Percentiles rank a stretch among this genome's conserved stretches.
Evolutionary conservation across 164 flowering plant genomes (phyloP).

Genomic region (Hamamelis virginiana): DNA sequence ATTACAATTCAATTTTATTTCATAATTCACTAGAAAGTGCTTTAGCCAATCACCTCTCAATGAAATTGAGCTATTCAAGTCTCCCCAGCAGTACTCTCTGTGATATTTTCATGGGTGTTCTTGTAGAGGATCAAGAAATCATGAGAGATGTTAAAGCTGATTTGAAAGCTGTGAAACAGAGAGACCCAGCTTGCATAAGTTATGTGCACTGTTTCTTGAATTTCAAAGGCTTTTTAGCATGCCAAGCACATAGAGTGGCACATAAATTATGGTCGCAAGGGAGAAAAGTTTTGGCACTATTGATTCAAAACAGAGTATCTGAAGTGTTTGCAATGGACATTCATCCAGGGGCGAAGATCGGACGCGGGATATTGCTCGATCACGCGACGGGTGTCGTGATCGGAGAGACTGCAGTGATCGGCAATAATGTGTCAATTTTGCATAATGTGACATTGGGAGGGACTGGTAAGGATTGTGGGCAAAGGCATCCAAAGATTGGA

Average conservation of each 20-base stretch:
- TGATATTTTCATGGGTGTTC: slow-evolving; percentile 47
- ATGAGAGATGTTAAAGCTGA: slow-evolving; percentile 41
- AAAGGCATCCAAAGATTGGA: slow-evolving; percentile 79
- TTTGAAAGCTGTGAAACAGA: slow-evolving; percentile 52
- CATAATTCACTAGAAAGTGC: slow-evolving; percentile 54
- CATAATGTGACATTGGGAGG: slow-evolving; percentile 82
- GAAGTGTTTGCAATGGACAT: slow-evolving; percentile 74
- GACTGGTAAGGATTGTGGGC: slow-evolving; percentile 66
- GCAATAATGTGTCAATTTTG: slow-evolving; percentile 68
- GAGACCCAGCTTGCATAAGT: slow-evolving; percentile 77
- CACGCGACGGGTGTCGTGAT: slow-evolving; percentile 80
- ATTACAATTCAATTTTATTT: slow-evolving; percentile 41
- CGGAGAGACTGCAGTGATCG: slow-evolving; percentile 78
- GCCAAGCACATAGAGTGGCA: slow-evolving; percentile 63
- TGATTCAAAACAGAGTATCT: slow-evolving; percentile 65
- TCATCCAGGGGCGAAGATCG: slow-evolving; percentile 83
- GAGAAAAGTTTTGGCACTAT: slow-evolving; percentile 48
- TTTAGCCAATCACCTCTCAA: slow-evolving; percentile 46
- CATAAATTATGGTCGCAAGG: slow-evolving; percentile 66
- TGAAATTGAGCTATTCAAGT: slow-evolving; percentile 42
- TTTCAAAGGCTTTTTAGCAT: slow-evolving; percentile 73
- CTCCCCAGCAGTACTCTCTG: slow-evolving; percentile 41
- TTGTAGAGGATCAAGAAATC: slow-evolving; percentile 42
- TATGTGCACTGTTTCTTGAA: slow-evolving; percentile 66
- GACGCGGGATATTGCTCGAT: slow-evolving; percentile 67